Evolutionary conservation across 148 eudicot species (phyloP).

Genomic region (Fagopyrum tataricum): DNA sequence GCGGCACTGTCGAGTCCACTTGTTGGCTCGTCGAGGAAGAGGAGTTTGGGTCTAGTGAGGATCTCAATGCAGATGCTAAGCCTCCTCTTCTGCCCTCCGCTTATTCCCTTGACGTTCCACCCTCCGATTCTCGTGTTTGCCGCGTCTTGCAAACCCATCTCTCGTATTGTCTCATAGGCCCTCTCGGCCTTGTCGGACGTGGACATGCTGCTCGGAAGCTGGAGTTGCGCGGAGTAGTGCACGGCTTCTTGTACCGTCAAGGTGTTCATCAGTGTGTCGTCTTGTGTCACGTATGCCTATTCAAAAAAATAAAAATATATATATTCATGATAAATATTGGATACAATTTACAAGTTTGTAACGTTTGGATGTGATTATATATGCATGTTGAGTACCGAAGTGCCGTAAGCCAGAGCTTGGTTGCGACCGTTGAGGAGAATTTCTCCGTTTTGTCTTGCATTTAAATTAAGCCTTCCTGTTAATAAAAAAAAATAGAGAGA

Average conservation of each 20-base stretch:
- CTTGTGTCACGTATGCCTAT: conserved; percentile 56
- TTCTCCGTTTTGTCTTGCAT: conserved; percentile 37
- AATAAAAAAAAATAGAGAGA: too few relatives aligned
- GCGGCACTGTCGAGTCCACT: conserved; percentile 74
- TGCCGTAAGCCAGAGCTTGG: conserved; percentile 47
- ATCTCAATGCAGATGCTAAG: conserved; percentile 78
- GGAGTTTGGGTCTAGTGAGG: conserved; percentile 51
- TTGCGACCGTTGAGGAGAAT: conserved; percentile 44
- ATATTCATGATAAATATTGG: too few relatives aligned
- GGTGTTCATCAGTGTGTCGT: conserved; percentile 36
- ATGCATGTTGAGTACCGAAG: conserved; percentile 41
- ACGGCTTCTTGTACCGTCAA: conserved; percentile 43
- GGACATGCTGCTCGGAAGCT: conserved; percentile 38
- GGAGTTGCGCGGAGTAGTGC: conserved; percentile 50
- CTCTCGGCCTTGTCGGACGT: conserved; percentile 28
- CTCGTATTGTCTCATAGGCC: conserved; percentile 34
- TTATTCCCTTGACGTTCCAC: conserved; percentile 54
- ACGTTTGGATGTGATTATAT: too few relatives aligned
- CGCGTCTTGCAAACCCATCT: conserved; percentile 47
- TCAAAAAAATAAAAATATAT: neutral
- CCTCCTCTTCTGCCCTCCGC: conserved; percentile 83
- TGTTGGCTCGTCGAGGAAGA: conserved; percentile 84
- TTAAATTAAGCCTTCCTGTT: conserved; percentile 38
- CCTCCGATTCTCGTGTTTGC: conserved; percentile 66
- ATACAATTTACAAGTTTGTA: too few relatives aligned